Base-by-base conservation (phyloP, 768 basidiomycete species). In the Nevesoporus exiguus region DNA sequence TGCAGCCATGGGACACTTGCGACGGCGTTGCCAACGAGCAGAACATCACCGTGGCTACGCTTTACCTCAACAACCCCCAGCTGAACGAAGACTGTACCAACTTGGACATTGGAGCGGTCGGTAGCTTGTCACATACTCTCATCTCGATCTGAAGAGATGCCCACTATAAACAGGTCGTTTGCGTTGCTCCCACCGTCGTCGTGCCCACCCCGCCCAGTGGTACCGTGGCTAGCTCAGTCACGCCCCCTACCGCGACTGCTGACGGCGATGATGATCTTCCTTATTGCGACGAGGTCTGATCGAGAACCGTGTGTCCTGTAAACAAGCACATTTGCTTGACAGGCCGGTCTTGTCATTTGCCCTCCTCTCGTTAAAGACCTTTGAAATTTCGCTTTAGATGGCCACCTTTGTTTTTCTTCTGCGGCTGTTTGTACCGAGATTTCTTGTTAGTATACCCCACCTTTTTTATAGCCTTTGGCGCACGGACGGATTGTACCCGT, bases 41-140 rank as follows among this genome's bases (percentile, higher is more conserved):
- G 61, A 69, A 73, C 33, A 62, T 87, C 68, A 80, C 84, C 75
- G 52, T 61, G 24, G 80, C 81, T 34, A 74, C 82, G 5, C 74
- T 93, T 29, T 74, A 67, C 65, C 15, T 58, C 54, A 90, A 91
- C 80, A 93, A 93, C 80, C 90, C 88, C 19, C 84, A 90, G 69
- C 76, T 91, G 60, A 58, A 81, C 61, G 3, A 43, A 0, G 72
- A 66, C 0, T 87, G 83, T 69, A 71, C 60, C 59, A 90, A 90
- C 74, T 74, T 92, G 67, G 89, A 90, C 71, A 64, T 86, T 53
- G 88, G 84, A 64, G 85, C 90, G 81, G 89, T 90, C 47, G 51
- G 78, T 74, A 8, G 17, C 3, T 40, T 41, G 9, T 33, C 13
- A 2, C 19, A 3, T 6, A 13, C 15, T 47, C 21, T 1, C 10